Evolutionary conservation across 495 filamentous ascomycete genomes (phyloP).

Genomic region (Oleoguttula mirabilis): DNA sequence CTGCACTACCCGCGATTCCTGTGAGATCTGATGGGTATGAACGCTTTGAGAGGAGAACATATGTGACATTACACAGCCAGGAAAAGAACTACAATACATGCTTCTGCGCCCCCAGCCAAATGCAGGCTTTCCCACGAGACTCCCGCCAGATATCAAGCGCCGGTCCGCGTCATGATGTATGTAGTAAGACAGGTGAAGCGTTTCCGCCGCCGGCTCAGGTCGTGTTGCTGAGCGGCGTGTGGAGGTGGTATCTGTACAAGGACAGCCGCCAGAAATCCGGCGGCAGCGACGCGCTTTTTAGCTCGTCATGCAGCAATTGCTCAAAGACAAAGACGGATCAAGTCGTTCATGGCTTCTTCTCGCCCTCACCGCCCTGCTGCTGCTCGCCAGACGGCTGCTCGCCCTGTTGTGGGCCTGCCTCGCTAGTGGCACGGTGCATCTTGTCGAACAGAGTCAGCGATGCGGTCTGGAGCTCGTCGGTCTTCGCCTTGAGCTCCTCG

Average conservation of each 20-base stretch:
- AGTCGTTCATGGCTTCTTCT: constrained; percentile 65
- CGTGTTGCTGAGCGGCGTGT: constrained; percentile 1
- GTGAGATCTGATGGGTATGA: too few relatives aligned
- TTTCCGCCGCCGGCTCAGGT: neutral
- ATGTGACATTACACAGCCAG: constrained; percentile 2
- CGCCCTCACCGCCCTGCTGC: constrained; percentile 36
- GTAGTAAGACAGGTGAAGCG: too few relatives aligned
- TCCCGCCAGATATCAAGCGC: too few relatives aligned
- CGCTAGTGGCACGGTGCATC: constrained; percentile 91
- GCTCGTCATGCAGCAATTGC: neutral
- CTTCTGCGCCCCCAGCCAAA: neutral
- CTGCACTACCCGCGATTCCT: too few relatives aligned
- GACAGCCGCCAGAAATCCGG: neutral
- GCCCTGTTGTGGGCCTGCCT: constrained; percentile 38
- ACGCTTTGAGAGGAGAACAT: constrained; percentile 3
- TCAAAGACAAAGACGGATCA: neutral
- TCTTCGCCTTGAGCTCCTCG: constrained; percentile 93
- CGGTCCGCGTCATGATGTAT: too few relatives aligned
- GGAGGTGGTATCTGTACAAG: constrained; percentile 5
- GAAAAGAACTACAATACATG: constrained; percentile 2
- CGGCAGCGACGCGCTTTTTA: neutral
- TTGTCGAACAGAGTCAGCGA: constrained; percentile 97
- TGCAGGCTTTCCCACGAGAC: too few relatives aligned
- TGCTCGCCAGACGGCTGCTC: constrained; percentile 20
- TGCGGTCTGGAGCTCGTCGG: constrained; percentile 89